These are phyloP conservation scores for Harrya chromipes DNA, from an alignment of 768 basidiomycete genomes.

Conservation along the genomic window DNA sequence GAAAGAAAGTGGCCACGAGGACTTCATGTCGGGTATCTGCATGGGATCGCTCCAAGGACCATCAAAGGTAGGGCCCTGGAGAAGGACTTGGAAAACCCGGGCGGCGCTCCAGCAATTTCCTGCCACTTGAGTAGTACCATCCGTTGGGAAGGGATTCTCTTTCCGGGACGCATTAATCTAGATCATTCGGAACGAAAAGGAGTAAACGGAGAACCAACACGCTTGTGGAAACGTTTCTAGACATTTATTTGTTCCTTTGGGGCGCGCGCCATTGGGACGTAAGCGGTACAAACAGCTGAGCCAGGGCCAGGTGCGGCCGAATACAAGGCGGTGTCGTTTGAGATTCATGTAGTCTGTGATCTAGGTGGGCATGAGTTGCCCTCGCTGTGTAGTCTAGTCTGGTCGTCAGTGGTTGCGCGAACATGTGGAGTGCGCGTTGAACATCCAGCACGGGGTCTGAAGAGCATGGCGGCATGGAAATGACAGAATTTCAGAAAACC, in stretches of 20 bases:
- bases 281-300: conserved; percentile 2
- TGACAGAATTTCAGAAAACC: conserved; percentile 14
- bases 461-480: conserved; percentile 20
- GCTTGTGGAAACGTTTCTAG: conserved; percentile 4
- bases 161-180: background rate
- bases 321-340: conserved; percentile 19
- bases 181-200: background rate
- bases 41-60: conserved; percentile 32
- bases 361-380: conserved; percentile 21
- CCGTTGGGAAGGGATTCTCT: background rate
- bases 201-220: background rate
- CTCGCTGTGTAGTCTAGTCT: conserved; percentile 25
- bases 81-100: conserved; percentile 22
- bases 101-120: conserved; percentile 17
- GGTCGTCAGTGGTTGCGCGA: conserved; percentile 25
- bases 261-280: conserved; percentile 2
- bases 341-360: conserved; percentile 19
- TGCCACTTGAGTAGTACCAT: conserved; percentile 9
- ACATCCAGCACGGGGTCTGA: conserved; percentile 27
- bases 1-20: conserved; percentile 30
- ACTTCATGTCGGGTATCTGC: conserved; percentile 38
- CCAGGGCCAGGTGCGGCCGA: conserved; percentile 9
- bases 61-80: conserved; percentile 22
- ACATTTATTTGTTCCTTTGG: background rate
- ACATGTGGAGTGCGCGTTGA: conserved; percentile 36